phyloP scores from a whole-genome alignment of 2,329 filamentous ascomycete genomes.

The Cytospora piceicola region DNA sequence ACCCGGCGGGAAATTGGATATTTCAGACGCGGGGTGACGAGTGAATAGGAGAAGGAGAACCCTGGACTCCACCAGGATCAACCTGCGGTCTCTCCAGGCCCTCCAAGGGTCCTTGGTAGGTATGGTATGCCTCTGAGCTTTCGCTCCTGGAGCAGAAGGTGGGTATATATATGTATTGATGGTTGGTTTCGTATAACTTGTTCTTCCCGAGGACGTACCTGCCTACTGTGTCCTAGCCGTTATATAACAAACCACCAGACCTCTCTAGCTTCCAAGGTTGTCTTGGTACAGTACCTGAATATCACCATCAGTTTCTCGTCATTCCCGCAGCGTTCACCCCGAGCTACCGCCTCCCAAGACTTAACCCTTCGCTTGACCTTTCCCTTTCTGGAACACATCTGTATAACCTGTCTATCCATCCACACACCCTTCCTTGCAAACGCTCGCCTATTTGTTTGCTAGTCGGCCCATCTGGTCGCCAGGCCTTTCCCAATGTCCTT shows the following conservation, averaged over 20 bases:
- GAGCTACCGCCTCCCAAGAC: not conserved
- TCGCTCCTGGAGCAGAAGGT: not conserved
- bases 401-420: not conserved
- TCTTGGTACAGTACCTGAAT: not conserved
- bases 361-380: not conserved
- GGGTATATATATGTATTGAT: no score
- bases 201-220: not conserved
- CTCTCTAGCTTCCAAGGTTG: not conserved
- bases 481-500: not conserved
- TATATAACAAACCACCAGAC: not conserved
- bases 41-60: slow-evolving; percentile 1
- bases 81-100: not conserved
- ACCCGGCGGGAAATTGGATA: slow-evolving; percentile 2
- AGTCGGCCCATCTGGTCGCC: not conserved
- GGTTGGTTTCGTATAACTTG: not conserved
- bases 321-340: not conserved
- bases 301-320: not conserved
- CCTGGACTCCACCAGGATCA: not conserved
- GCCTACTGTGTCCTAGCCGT: not conserved
- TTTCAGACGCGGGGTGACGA: slow-evolving; percentile 3
- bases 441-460: not conserved
- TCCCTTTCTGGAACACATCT: not conserved
- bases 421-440: not conserved
- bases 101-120: no score
- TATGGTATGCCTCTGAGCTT: not conserved